Conservation (phyloP, 257 asterid species). For the Thymus quinquecostatus region DNA sequence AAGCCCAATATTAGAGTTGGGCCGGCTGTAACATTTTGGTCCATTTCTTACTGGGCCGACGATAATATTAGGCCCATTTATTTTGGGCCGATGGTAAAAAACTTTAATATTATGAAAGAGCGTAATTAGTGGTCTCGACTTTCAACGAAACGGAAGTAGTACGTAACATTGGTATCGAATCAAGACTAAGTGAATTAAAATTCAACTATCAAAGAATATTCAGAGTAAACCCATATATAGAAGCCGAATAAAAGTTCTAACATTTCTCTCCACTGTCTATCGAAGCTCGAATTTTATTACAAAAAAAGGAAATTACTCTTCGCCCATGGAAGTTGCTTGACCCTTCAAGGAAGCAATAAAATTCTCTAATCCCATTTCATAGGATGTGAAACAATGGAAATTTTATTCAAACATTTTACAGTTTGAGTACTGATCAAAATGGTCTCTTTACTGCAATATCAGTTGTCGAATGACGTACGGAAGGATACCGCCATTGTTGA, state of each 20-base stretch:
- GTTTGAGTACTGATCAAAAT: conserved; percentile 20
- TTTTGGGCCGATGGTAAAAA: no score
- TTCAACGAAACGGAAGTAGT: no score
- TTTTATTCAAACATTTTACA: conserved; percentile 43
- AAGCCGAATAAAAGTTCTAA: conserved; percentile 15
- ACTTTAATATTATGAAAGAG: no score
- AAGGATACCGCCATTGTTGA: conserved; percentile 89
- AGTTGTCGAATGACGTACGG: conserved; percentile 85
- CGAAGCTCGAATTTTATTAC: conserved; percentile 41
- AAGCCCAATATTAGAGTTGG: no score
- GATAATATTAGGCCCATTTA: no score
- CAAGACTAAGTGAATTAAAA: no score
- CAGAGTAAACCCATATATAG: conserved; percentile 12
- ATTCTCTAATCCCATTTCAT: conserved; percentile 35
- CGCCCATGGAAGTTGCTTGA: conserved; percentile 36
- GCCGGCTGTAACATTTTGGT: no score
- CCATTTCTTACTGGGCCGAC: no score
- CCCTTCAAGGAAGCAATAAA: conserved; percentile 30
- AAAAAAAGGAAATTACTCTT: conserved; percentile 27
- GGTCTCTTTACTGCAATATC: conserved; percentile 47
- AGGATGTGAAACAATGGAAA: conserved; percentile 29
- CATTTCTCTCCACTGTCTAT: conserved; percentile 19
- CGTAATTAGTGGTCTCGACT: no score
- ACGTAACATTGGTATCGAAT: no score
- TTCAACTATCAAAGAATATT: not conserved